Conservation (phyloP, 73 alveolate genomes). For the Tetrahymena malaccensis region DNA sequence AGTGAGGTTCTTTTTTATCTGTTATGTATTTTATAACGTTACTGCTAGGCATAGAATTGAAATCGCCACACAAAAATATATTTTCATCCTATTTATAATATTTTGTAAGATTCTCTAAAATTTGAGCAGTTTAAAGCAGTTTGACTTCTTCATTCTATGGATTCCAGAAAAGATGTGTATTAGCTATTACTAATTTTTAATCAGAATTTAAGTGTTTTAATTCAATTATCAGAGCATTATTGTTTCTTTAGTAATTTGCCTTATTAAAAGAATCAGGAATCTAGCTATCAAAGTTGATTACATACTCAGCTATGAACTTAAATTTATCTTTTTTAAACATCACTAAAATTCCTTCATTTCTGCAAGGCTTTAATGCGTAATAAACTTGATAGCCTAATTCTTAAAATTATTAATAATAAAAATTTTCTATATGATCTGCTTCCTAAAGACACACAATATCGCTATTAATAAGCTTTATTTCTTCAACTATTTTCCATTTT, state of each 20-base stretch:
- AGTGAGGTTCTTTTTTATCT: background rate
- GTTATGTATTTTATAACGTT: background rate
- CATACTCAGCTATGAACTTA: background rate
- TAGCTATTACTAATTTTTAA: slow-evolving; percentile 10
- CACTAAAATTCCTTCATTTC: slow-evolving; percentile 10
- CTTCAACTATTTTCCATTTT: background rate
- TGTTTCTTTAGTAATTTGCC: background rate
- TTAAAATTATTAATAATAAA: background rate
- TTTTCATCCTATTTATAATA: background rate
- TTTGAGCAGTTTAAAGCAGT: background rate
- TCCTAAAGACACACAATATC: slow-evolving; percentile 24
- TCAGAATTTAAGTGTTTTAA: background rate
- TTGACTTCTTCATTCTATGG: slow-evolving; percentile 27
- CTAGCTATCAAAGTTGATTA: background rate
- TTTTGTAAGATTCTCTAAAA: background rate
- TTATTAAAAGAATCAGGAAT: background rate
- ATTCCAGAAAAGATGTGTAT: slow-evolving; percentile 30
- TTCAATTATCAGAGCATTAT: background rate
- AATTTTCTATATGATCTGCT: background rate
- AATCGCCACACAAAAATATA: slow-evolving; percentile 32
- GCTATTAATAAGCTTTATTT: background rate
- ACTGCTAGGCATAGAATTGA: slow-evolving; percentile 21
- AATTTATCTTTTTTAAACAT: slow-evolving; percentile 11
- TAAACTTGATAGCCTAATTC: background rate
- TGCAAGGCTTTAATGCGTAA: background rate